These are phyloP conservation scores for Picochlorum sp. DNA, from an alignment of 139 green algal genomes.

Conservation along the genomic window DNA sequence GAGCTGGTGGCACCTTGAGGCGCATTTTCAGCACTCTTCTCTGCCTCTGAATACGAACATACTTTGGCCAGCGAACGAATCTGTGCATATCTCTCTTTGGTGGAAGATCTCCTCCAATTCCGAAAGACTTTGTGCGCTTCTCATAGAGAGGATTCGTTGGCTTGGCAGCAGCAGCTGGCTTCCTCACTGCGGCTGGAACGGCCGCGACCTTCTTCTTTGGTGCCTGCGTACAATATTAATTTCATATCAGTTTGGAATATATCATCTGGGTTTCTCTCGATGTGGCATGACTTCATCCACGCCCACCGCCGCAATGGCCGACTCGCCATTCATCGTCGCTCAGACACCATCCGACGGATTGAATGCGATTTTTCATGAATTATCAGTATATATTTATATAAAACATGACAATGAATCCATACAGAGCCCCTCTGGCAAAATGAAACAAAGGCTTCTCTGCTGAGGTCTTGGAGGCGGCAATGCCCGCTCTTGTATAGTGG, in stretches of 20 bases:
- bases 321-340: not conserved
- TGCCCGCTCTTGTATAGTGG: too few relatives aligned
- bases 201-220: constrained; percentile 76
- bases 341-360: too few relatives aligned
- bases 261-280: too few relatives aligned
- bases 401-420: too few relatives aligned
- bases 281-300: not conserved
- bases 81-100: constrained; percentile 87
- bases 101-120: constrained; percentile 73
- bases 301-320: not conserved
- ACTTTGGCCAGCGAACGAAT: constrained; percentile 99
- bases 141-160: constrained; percentile 90
- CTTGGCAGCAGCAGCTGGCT: constrained; percentile 62
- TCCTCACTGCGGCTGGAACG: constrained; percentile 53
- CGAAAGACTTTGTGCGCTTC: constrained; percentile 87
- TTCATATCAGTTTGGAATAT: not conserved
- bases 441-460: too few relatives aligned
- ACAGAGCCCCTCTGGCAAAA: too few relatives aligned
- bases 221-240: constrained; percentile 20
- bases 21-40: constrained; percentile 88
- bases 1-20: constrained; percentile 77
- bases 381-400: too few relatives aligned
- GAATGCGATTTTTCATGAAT: too few relatives aligned
- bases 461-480: too few relatives aligned
- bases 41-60: constrained; percentile 97